Conservation (phyloP, 495 filamentous ascomycete genomes). For the Penicillium herquei region DNA sequence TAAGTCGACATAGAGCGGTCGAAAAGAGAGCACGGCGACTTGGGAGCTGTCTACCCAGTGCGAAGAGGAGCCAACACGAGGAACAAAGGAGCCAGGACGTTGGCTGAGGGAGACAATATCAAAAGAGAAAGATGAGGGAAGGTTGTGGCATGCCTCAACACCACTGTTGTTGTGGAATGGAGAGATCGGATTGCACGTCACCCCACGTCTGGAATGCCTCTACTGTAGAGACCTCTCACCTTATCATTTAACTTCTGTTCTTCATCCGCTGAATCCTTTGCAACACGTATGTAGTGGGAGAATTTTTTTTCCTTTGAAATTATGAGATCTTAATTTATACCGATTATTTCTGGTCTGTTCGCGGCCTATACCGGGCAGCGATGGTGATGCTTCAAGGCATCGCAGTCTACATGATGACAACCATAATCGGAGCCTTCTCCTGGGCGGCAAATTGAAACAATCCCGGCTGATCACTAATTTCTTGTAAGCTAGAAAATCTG, state of each 20-base stretch:
- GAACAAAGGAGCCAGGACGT: not conserved
- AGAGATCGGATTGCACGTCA: conserved; percentile 8
- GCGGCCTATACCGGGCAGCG: too few relatives aligned
- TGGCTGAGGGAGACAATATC: conserved; percentile 1
- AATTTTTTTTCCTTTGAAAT: not conserved
- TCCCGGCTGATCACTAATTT: not conserved
- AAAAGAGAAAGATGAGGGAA: conserved; percentile 7
- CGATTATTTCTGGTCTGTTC: not conserved
- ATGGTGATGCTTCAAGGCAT: too few relatives aligned
- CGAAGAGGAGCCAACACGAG: conserved; percentile 4
- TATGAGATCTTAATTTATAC: not conserved
- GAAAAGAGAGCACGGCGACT: conserved; percentile 8
- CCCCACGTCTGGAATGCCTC: not conserved
- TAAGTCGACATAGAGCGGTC: conserved; percentile 12
- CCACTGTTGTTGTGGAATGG: conserved; percentile 11
- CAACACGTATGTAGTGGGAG: not conserved
- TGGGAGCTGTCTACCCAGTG: conserved; percentile 15
- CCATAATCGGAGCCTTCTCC: too few relatives aligned
- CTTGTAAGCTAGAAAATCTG: not conserved
- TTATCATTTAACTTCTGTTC: not conserved
- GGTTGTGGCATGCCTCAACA: conserved; percentile 17
- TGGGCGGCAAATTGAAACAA: not conserved
- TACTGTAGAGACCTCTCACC: not conserved
- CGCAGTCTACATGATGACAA: too few relatives aligned
- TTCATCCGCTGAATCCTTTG: not conserved